These are phyloP conservation scores for Huntiella moniliformis DNA, from an alignment of 2,329 filamentous ascomycete genomes.

Conservation along the genomic window DNA sequence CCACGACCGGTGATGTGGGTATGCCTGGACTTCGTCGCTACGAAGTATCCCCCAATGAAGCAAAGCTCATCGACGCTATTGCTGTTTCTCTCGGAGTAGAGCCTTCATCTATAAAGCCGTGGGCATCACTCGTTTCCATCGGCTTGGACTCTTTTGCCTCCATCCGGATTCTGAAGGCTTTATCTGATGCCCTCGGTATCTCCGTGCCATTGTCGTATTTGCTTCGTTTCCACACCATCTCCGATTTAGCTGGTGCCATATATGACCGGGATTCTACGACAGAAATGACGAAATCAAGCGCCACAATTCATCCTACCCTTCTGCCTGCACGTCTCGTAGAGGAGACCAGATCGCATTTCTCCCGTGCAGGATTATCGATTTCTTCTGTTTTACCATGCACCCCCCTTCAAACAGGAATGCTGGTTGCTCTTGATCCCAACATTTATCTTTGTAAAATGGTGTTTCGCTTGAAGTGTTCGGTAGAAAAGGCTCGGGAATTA, in stretches of 20 bases:
- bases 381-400: slow-evolving; percentile 52
- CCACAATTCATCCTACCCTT: background rate
- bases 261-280: background rate
- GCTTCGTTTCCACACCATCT: slow-evolving; percentile 48
- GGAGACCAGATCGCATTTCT: slow-evolving; percentile 13
- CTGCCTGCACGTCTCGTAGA: slow-evolving; percentile 19
- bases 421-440: slow-evolving; percentile 34
- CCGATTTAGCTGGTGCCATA: slow-evolving; percentile 29
- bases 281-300: background rate
- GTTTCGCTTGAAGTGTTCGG: slow-evolving; percentile 36
- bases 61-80: slow-evolving; percentile 17
- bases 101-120: slow-evolving; percentile 31
- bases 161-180: slow-evolving; percentile 43
- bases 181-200: slow-evolving; percentile 28
- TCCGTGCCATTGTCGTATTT: slow-evolving; percentile 49
- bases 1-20: no score
- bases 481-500: slow-evolving; percentile 30
- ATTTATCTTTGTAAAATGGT: slow-evolving; percentile 58
- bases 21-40: slow-evolving; percentile 36
- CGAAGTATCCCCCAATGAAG: slow-evolving; percentile 20
- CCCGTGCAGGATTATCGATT: slow-evolving; percentile 20
- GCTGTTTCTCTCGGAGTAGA: slow-evolving; percentile 34
- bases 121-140: slow-evolving; percentile 57
- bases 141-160: slow-evolving; percentile 73
- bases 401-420: slow-evolving; percentile 37